These are phyloP conservation scores for Xylariaceae sp. DNA, from an alignment of 2,329 filamentous ascomycete genomes.

Conservation along the genomic window DNA sequence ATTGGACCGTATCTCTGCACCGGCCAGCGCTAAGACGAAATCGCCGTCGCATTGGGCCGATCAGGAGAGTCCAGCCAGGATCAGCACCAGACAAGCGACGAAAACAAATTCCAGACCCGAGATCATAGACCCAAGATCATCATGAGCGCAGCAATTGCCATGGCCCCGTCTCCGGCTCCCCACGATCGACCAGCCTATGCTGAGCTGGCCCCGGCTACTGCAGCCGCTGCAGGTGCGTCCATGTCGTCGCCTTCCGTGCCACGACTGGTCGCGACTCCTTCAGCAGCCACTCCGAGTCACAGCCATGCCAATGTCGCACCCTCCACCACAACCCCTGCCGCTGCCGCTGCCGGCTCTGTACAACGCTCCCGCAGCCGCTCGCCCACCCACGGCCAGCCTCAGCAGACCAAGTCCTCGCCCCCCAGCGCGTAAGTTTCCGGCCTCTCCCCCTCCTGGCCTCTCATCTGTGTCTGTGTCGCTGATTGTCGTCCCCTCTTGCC, in stretches of 20 bases:
- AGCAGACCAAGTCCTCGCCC: constrained; percentile 44
- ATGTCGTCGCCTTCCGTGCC: constrained; percentile 38
- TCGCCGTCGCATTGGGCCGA: too few relatives aligned
- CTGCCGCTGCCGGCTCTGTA: too few relatives aligned
- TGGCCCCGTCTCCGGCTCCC: constrained; percentile 61
- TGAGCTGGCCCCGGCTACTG: constrained; percentile 38
- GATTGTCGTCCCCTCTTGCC: constrained; percentile 21
- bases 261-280: constrained; percentile 25
- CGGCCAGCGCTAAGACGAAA: too few relatives aligned
- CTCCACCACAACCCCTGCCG: too few relatives aligned
- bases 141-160: constrained; percentile 62
- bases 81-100: too few relatives aligned
- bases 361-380: constrained; percentile 48
- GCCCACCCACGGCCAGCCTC: constrained; percentile 32
- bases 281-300: constrained; percentile 34
- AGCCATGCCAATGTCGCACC: constrained; percentile 12
- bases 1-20: too few relatives aligned
- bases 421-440: constrained; percentile 54
- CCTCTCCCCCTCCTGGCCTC: constrained; percentile 6
- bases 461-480: constrained; percentile 5
- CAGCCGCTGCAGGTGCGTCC: constrained; percentile 21
- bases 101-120: constrained; percentile 18
- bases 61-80: constrained; percentile 12
- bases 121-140: constrained; percentile 26
- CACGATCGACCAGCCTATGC: constrained; percentile 55